phyloP scores from a whole-genome alignment of 2,329 filamentous ascomycete genomes.

The Xylariales sp. region DNA sequence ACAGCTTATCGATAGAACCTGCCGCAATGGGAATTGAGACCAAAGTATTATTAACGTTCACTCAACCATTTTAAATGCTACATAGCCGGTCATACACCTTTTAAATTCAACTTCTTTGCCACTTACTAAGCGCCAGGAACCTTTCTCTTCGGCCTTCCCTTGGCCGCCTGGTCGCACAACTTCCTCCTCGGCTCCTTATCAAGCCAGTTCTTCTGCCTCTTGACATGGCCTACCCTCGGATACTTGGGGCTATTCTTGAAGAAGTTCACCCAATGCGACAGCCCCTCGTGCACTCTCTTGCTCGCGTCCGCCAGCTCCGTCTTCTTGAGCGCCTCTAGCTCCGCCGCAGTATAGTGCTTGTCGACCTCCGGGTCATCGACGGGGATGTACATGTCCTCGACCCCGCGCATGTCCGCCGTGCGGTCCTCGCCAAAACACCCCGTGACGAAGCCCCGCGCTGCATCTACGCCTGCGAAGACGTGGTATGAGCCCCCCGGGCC shows the following conservation, averaged over 20 bases:
- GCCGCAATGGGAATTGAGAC: too few species aligned
- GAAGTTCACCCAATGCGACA: conserved; percentile 80
- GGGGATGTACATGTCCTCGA: conserved; percentile 78
- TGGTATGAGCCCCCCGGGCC: conserved; percentile 82
- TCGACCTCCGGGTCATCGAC: conserved; percentile 61
- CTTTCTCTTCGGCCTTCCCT: conserved; percentile 49
- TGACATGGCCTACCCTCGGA: conserved; percentile 70
- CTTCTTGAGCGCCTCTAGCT: conserved; percentile 54
- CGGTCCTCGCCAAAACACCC: conserved; percentile 86
- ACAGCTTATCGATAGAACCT: too few species aligned
- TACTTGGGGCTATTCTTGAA: conserved; percentile 80
- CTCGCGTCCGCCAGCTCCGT: conserved; percentile 62
- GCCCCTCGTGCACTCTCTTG: conserved; percentile 58
- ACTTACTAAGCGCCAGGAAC: conserved; percentile 50
- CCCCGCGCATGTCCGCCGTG: conserved; percentile 78
- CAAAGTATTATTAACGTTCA: too few species aligned
- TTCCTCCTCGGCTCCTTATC: conserved; percentile 56
- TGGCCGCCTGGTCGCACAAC: conserved; percentile 68
- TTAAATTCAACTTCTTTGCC: too few species aligned
- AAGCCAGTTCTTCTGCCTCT: conserved; percentile 56
- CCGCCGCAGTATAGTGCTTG: conserved; percentile 46
- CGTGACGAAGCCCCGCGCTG: conserved; percentile 83
- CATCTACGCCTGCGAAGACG: conserved; percentile 82
- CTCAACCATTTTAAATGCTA: too few species aligned
- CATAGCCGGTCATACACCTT: too few species aligned